A percentile compares a stretch with the other conserved stretches of the same genome.
Conservation (phyloP, 2,329 filamentous ascomycete species). For the Elsinoe australis region DNA sequence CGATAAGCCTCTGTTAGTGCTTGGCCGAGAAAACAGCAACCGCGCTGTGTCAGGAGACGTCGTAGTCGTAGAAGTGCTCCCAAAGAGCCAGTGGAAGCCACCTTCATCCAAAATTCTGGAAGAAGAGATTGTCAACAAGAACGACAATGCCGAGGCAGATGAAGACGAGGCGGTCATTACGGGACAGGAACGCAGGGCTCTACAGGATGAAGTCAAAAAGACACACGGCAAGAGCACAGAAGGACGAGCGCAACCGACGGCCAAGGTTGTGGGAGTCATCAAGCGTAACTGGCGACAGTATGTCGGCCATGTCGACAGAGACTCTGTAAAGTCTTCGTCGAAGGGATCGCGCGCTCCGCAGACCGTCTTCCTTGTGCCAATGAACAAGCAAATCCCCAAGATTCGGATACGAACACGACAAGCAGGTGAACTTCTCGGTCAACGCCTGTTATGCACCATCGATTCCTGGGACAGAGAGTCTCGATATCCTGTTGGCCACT, state of each 20-base stretch:
- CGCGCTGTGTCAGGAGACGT: slow-evolving; percentile 84
- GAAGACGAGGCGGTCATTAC: slow-evolving; percentile 68
- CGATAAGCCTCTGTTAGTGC: slow-evolving; percentile 75
- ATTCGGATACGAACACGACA: slow-evolving; percentile 88
- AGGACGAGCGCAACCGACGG: slow-evolving; percentile 77
- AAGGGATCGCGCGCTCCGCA: slow-evolving; percentile 78
- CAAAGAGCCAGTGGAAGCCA: slow-evolving; percentile 93
- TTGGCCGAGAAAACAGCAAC: slow-evolving; percentile 95
- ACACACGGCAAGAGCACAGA: slow-evolving; percentile 71
- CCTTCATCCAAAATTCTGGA: slow-evolving; percentile 94
- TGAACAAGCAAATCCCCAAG: slow-evolving; percentile 97
- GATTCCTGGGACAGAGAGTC: slow-evolving; percentile 94
- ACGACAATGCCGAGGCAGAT: slow-evolving; percentile 86
- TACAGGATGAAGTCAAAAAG: slow-evolving; percentile 86
- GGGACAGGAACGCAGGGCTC: slow-evolving; percentile 72
- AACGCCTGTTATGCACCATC: slow-evolving; percentile 86
- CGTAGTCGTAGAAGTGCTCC: slow-evolving; percentile 86
- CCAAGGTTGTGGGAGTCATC: slow-evolving; percentile 81
- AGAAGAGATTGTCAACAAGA: slow-evolving; percentile 81
- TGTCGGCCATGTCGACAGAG: slow-evolving; percentile 87
- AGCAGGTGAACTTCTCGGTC: slow-evolving; percentile 78
- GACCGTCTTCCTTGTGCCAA: slow-evolving; percentile 88
- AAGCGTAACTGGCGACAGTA: slow-evolving; percentile 98
- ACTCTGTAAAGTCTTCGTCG: slow-evolving; percentile 65
- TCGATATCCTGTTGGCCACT: slow-evolving; percentile 85